phyloP scores from a whole-genome alignment of 305 asterid genomes.

The Fraxinus albicans region DNA sequence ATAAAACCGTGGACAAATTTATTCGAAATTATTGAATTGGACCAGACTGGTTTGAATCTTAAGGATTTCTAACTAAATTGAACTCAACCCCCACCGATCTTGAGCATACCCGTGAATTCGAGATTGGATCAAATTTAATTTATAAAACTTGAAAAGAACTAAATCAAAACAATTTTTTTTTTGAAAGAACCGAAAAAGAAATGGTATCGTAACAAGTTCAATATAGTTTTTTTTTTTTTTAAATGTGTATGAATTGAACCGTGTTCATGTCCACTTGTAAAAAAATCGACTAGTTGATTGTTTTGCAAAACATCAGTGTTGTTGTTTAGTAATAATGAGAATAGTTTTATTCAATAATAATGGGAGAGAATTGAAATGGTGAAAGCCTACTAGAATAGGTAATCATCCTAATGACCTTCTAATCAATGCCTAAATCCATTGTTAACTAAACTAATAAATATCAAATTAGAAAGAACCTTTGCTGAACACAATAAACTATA shows the following conservation, averaged over 20 bases:
- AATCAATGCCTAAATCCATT: too few relatives aligned
- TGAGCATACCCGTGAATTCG: not conserved
- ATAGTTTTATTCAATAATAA: not conserved
- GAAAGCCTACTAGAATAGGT: not conserved
- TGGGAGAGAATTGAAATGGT: not conserved
- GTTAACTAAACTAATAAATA: slow-evolving; percentile 4
- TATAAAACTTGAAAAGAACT: not conserved
- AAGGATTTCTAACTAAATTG: not conserved
- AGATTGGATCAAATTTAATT: not conserved
- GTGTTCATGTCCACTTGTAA: not conserved
- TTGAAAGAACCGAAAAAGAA: not conserved
- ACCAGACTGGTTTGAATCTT: not conserved
- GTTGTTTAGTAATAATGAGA: not conserved
- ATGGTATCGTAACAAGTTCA: not conserved
- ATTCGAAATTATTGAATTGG: not conserved
- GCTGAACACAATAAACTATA: slow-evolving; percentile 10
- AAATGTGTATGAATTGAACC: not conserved
- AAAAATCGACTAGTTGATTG: not conserved
- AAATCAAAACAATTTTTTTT: too few relatives aligned
- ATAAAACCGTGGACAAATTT: too few relatives aligned
- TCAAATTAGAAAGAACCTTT: slow-evolving; percentile 29
- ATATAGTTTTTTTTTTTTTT: too few relatives aligned
- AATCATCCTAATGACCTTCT: too few relatives aligned
- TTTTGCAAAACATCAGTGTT: not conserved
- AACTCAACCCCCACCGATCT: not conserved